Base-by-base conservation (phyloP, 2,329 filamentous ascomycete species). In the Colletotrichum sp. region DNA sequence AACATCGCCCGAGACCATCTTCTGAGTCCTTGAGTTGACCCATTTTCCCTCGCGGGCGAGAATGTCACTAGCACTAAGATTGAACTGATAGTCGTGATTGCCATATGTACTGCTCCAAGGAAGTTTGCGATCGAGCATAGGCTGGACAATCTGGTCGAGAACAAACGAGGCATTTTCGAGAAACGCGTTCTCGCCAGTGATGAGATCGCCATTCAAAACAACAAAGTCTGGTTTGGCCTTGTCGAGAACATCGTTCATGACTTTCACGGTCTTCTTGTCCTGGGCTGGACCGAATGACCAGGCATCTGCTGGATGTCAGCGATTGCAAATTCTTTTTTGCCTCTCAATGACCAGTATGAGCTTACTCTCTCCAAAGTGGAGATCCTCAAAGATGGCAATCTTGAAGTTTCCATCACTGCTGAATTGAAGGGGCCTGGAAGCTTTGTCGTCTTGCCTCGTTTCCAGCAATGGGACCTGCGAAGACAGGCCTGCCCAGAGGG, bases 351-450 rank as follows among this genome's bases (percentile, higher is more conserved):
- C 32, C 57, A 60, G 3, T 34, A 16, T 21, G 3, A 12, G 81
- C 85, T 78, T 83, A 91, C 91, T 89, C 83, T 95, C 93, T 12
- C 93, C 94, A 80, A 93, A 94, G 81, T 95, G 93, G 9, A 95
- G 83, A 79, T 95, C 94, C 32, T 91, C 89, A 76, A 95, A 94
- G 15, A 95, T 88, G 3, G 91, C 85, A 36, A 91, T 84, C 68
- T 89, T 87, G 78, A 91, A 90, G 0, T 84, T 87, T 8, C 88
- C 88, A 60, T 89, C 85, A 1, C 78, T 24, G 10, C 81, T 81
- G 78, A 90, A 89, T 12, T 77, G 80, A 12, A 85, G 79, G 8
- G 82, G 81, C 0, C 36, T 60, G 0, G 59, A 63, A 13, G 39
- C 63, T 28, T n/a, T 73, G 8, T 60, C 59, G 18, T 30, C n/a